Conservation (phyloP, 495 filamentous ascomycete species). For the Penicillium flavigenum region DNA sequence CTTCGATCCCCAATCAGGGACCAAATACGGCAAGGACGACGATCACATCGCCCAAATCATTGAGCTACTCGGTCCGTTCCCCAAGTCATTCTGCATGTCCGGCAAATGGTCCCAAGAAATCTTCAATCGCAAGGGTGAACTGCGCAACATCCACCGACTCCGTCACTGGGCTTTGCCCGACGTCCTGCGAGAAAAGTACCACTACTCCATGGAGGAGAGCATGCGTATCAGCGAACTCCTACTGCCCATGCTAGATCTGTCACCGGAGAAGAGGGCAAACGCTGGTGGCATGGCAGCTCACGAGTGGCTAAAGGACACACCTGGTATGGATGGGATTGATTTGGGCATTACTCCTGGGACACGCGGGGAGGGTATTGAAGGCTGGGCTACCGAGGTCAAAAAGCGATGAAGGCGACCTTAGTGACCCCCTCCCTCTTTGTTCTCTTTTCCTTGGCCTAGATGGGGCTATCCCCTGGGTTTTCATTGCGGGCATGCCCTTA, state of each 20-base stretch:
- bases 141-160: constrained; percentile 95
- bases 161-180: constrained; percentile 96
- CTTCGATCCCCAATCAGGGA: constrained; percentile 97
- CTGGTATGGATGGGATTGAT: constrained; percentile 79
- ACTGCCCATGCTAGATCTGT: constrained; percentile 85
- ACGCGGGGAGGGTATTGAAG: constrained; percentile 90
- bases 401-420: constrained; percentile 55
- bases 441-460: constrained; percentile 20
- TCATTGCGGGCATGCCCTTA: constrained; percentile 16
- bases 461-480: constrained; percentile 13
- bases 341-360: constrained; percentile 74
- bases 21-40: constrained; percentile 99
- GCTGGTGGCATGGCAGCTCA: constrained; percentile 92
- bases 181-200: constrained; percentile 94
- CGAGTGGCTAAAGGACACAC: constrained; percentile 74
- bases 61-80: constrained; percentile 91
- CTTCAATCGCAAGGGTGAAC: constrained; percentile 95
- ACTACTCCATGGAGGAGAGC: constrained; percentile 76
- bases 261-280: constrained; percentile 85
- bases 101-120: constrained; percentile 99
- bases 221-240: constrained; percentile 82
- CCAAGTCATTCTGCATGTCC: constrained; percentile 81
- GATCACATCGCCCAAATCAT: constrained; percentile 99
- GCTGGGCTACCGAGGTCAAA: constrained; percentile 90
- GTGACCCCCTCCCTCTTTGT: constrained; percentile 8